Evolutionary conservation across 108 stramenopile genomes (phyloP).

Genomic region (Nitzschia sp.): DNA sequence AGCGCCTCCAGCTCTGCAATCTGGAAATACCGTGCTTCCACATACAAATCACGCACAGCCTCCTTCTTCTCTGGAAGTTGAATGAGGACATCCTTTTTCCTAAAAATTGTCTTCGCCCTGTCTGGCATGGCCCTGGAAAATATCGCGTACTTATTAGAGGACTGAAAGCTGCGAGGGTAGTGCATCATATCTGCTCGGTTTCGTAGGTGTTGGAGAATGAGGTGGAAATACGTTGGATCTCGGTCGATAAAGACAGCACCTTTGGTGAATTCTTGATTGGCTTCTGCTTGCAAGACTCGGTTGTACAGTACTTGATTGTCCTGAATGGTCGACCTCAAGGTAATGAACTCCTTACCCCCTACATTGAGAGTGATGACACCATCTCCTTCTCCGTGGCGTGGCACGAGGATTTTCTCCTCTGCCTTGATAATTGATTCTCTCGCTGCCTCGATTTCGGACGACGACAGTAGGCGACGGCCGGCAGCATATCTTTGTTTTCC

Average conservation of each 20-base stretch:
- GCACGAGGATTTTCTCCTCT: slow-evolving; percentile 1
- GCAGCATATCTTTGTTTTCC: too few species aligned
- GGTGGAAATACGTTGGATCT: slow-evolving; percentile 55
- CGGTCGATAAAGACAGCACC: slow-evolving; percentile 59
- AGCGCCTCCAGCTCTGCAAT: slow-evolving; percentile 41
- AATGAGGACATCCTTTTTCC: slow-evolving; percentile 25
- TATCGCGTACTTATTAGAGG: not conserved
- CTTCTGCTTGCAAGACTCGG: slow-evolving; percentile 53
- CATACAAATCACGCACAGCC: slow-evolving; percentile 44
- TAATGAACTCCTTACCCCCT: slow-evolving; percentile 59
- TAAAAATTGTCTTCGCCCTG: slow-evolving; percentile 10
- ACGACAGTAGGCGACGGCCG: not conserved
- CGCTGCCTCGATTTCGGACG: not conserved
- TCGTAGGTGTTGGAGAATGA: slow-evolving; percentile 52
- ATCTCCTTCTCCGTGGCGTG: slow-evolving; percentile 51
- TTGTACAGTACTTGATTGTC: slow-evolving; percentile 43
- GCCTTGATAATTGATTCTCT: not conserved
- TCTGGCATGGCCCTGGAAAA: not conserved
- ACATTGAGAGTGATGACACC: slow-evolving; percentile 54
- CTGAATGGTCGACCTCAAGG: slow-evolving; percentile 55
- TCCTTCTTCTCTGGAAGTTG: slow-evolving; percentile 44
- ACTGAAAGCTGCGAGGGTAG: not conserved
- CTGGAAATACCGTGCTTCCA: slow-evolving; percentile 54
- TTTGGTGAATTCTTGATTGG: slow-evolving; percentile 40
- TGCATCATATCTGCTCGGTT: slow-evolving; percentile 47